Percentiles rank a stretch among this genome's conserved stretches.
phyloP scores from a whole-genome alignment of 345 rosid genomes.

The Stellera chamaejasme region DNA sequence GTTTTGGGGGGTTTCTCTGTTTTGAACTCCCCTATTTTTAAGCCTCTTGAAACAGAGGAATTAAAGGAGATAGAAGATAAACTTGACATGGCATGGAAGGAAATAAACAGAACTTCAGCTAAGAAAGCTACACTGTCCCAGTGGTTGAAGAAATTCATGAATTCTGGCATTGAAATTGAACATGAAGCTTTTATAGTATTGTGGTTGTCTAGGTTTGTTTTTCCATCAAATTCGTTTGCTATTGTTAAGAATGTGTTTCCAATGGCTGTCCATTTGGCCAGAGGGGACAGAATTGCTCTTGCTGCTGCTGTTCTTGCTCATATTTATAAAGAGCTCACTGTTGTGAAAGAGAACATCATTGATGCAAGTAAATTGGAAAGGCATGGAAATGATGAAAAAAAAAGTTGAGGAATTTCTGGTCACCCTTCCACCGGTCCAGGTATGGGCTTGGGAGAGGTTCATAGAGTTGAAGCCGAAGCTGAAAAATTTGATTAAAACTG shows the following conservation, averaged over 20 bases:
- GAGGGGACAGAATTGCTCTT: conserved; percentile 34
- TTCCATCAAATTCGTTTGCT: no score
- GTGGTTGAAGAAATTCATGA: conserved; percentile 28
- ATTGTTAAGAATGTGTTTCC: no score
- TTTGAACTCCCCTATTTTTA: conserved; percentile 35
- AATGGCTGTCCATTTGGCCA: conserved; percentile 27
- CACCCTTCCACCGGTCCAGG: conserved; percentile 28
- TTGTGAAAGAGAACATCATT: conserved; percentile 14
- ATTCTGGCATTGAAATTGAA: conserved; percentile 19
- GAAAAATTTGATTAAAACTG: conserved; percentile 6
- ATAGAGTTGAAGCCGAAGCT: conserved; percentile 19
- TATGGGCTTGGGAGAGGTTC: conserved; percentile 51
- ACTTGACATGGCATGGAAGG: conserved; percentile 7
- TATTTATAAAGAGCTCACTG: conserved; percentile 29
- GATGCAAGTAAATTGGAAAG: background rate
- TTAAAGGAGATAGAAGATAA: conserved; percentile 1
- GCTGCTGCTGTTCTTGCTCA: conserved; percentile 35
- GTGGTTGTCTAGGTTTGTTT: no score
- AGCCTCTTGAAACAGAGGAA: conserved; percentile 9
- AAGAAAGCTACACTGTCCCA: background rate
- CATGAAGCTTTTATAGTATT: no score
- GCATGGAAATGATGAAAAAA: background rate
- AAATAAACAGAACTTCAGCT: background rate
- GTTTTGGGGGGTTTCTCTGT: conserved; percentile 38
- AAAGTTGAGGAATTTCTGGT: conserved; percentile 9